Evolutionary conservation across 2,329 filamentous ascomycete genomes (phyloP).

Genomic region (Sporothrix dimorphospora): DNA sequence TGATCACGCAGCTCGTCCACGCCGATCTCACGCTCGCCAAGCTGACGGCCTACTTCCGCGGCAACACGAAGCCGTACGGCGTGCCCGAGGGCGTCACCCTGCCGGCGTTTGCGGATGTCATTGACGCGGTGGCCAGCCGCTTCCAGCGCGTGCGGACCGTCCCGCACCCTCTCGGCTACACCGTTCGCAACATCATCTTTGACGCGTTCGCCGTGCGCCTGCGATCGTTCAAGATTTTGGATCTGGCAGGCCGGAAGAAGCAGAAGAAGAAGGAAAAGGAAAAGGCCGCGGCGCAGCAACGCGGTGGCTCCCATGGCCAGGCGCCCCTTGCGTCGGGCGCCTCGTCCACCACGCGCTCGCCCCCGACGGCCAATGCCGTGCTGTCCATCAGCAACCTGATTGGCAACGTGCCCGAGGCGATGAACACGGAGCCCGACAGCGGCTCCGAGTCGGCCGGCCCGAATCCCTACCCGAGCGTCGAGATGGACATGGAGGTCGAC

Average conservation of each 20-base stretch:
- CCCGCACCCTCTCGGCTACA: conserved; percentile 32
- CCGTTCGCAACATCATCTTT: conserved; percentile 30
- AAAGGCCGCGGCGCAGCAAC: background rate
- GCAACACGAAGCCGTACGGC: conserved; percentile 27
- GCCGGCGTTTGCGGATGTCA: conserved; percentile 31
- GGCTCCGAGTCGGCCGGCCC: background rate
- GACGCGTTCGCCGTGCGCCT: conserved; percentile 33
- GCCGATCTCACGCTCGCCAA: conserved; percentile 34
- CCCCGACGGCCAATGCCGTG: conserved; percentile 15
- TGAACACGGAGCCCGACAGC: conserved; percentile 12
- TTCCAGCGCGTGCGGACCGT: conserved; percentile 28
- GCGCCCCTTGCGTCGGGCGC: background rate
- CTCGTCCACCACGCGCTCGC: background rate
- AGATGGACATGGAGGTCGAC: conserved; percentile 29
- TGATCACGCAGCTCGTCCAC: conserved; percentile 33
- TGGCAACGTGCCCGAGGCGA: conserved; percentile 24
- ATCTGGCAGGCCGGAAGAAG: conserved; percentile 27
- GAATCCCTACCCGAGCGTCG: background rate
- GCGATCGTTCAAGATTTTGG: conserved; percentile 33
- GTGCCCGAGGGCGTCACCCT: conserved; percentile 28
- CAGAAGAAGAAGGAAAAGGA: background rate
- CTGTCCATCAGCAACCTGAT: conserved; percentile 30
- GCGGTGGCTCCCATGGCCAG: background rate
- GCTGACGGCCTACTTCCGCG: conserved; percentile 34
- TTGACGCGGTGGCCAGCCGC: conserved; percentile 32